Conservation (phyloP, 495 filamentous ascomycete species). For the Penicillium dipodomyicola region DNA sequence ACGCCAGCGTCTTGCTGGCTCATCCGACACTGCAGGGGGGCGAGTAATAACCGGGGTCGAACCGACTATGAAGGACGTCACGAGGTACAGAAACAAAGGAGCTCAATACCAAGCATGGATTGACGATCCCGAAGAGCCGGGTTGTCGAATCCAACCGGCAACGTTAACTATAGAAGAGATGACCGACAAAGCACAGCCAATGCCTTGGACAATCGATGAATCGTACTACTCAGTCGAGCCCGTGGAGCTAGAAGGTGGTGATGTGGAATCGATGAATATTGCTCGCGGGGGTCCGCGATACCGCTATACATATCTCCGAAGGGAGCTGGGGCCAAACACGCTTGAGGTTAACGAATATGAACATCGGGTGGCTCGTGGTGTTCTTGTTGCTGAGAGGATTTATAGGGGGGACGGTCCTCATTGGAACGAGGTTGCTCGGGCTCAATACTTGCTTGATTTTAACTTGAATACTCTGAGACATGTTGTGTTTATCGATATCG, state of each 20-base stretch:
- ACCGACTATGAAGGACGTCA: background rate
- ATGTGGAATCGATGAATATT: background rate
- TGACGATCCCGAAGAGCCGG: background rate
- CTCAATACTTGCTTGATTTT: background rate
- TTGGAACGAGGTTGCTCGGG: constrained; percentile 1
- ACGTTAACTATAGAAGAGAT: background rate
- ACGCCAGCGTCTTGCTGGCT: background rate
- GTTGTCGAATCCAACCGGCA: background rate
- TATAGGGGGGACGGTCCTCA: background rate
- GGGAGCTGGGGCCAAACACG: background rate
- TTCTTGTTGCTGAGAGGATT: background rate
- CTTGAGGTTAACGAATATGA: background rate
- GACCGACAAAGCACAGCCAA: background rate
- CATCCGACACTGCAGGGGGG: background rate
- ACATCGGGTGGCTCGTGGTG: background rate
- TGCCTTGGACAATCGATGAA: background rate
- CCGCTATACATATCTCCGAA: background rate
- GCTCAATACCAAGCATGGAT: constrained; percentile 5
- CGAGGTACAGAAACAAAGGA: background rate
- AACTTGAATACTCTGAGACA: background rate
- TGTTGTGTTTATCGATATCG: background rate
- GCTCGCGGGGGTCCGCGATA: background rate
- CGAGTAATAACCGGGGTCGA: background rate
- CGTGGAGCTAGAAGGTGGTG: background rate
- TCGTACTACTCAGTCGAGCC: background rate